Percentiles rank a stretch among this genome's conserved stretches.
These are phyloP conservation scores for Coix lacrymajobi DNA, from an alignment of 176 grass and related monocot species.

Conservation along the genomic window DNA sequence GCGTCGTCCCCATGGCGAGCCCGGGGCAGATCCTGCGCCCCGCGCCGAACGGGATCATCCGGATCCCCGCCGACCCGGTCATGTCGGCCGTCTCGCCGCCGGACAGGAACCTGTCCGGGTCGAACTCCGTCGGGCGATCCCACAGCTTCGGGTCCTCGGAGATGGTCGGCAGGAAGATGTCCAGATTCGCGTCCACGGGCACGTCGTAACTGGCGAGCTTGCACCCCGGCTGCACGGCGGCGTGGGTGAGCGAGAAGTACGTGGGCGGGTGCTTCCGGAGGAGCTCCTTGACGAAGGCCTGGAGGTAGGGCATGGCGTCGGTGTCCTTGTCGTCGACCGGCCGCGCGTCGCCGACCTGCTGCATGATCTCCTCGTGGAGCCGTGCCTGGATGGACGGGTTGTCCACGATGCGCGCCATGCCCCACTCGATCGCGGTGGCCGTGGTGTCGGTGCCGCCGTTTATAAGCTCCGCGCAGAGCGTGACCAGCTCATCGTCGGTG, in stretches of 20 bases:
- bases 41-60: constrained; percentile 89
- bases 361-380: constrained; percentile 53
- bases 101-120: constrained; percentile 74
- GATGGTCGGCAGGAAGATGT: constrained; percentile 78
- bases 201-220: constrained; percentile 77
- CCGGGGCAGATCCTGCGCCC: constrained; percentile 89
- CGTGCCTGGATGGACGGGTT: constrained; percentile 57
- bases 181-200: constrained; percentile 72
- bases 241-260: constrained; percentile 87
- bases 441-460: constrained; percentile 94
- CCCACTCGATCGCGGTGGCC: constrained; percentile 90
- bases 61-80: constrained; percentile 75
- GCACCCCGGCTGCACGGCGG: constrained; percentile 41
- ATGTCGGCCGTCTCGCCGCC: constrained; percentile 86
- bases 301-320: constrained; percentile 73
- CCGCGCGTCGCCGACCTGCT: constrained; percentile 41
- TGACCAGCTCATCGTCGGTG: constrained; percentile 64
- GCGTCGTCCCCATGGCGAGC: constrained; percentile 74
- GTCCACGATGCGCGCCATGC: constrained; percentile 77
- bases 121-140: constrained; percentile 59
- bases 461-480: constrained; percentile 75
- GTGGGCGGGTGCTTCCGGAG: constrained; percentile 88
- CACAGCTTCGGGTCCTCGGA: constrained; percentile 76
- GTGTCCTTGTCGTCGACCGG: constrained; percentile 70
- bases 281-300: constrained; percentile 99